phyloP scores from a whole-genome alignment of 257 asterid genomes.

The Nicotiana tabacum region DNA sequence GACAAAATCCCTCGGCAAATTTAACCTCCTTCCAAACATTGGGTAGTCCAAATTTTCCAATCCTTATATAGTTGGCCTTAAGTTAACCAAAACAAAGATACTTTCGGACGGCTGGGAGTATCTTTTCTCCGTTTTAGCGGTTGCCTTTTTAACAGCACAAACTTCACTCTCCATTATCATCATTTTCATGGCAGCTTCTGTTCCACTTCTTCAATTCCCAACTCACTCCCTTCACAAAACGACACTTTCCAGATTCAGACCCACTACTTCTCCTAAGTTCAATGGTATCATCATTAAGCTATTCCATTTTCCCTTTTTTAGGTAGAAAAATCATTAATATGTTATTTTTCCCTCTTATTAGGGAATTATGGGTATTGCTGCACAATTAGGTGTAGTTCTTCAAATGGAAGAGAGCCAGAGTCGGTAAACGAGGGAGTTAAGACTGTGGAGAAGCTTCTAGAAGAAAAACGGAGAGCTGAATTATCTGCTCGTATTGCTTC shows the following conservation, averaged over 20 bases:
- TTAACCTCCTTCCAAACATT: background rate
- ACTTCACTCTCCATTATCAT: constrained; percentile 4
- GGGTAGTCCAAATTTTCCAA: background rate
- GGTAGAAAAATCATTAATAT: background rate
- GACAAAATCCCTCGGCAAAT: background rate
- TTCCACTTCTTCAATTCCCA: constrained; percentile 47
- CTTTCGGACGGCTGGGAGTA: background rate
- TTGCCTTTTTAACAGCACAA: background rate
- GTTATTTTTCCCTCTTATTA: constrained; percentile 5
- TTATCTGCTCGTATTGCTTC: constrained; percentile 86
- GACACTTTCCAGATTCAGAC: constrained; percentile 15
- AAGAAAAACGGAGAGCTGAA: constrained; percentile 70
- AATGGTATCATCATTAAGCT: background rate
- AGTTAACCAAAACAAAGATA: background rate
- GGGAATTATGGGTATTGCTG: constrained; percentile 27
- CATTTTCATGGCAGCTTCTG: constrained; percentile 49
- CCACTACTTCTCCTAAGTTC: background rate
- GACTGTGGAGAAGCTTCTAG: constrained; percentile 51
- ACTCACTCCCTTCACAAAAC: constrained; percentile 25
- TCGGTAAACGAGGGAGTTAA: constrained; percentile 38
- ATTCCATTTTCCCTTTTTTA: too few relatives aligned
- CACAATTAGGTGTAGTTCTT: constrained; percentile 40
- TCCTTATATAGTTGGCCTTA: background rate
- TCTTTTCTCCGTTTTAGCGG: background rate
- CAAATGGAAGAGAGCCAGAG: constrained; percentile 41